These are phyloP conservation scores for Priceomyces castillae DNA, from an alignment of 805 yeast genomes.

Conservation along the genomic window DNA sequence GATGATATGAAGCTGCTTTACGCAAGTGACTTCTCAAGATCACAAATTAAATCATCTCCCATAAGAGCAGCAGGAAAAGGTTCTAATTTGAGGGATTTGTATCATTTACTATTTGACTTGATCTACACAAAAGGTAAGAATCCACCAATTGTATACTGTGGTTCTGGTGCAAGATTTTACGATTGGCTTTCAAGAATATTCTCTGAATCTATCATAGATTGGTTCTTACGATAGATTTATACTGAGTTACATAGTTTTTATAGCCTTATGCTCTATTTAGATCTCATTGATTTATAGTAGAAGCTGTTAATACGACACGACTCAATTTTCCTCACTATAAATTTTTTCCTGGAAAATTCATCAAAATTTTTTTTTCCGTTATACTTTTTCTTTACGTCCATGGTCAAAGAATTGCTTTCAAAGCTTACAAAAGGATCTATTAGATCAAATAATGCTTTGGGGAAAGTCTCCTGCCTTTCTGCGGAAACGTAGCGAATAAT, in stretches of 20 bases:
- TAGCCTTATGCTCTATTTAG: too few species aligned
- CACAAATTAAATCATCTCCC: constrained; percentile 31
- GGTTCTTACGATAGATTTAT: constrained; percentile 14
- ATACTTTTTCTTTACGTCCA: constrained; percentile 46
- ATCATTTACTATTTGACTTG: constrained; percentile 41
- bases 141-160: constrained; percentile 39
- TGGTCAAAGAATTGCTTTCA: constrained; percentile 77
- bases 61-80: constrained; percentile 28
- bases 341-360: constrained; percentile 3
- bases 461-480: constrained; percentile 86
- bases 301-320: neutral
- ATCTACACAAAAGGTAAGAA: constrained; percentile 21
- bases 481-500: constrained; percentile 59
- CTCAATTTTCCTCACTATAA: constrained; percentile 1
- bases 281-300: neutral
- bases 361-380: constrained; percentile 5
- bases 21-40: constrained; percentile 27
- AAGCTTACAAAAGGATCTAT: constrained; percentile 57
- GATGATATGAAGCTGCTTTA: constrained; percentile 33
- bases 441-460: constrained; percentile 53
- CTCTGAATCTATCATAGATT: constrained; percentile 30
- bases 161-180: constrained; percentile 41
- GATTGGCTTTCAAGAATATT: constrained; percentile 30
- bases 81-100: constrained; percentile 33
- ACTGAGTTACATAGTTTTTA: neutral